Evolutionary conservation across 164 flowering plant species (phyloP), one percentile per base, ranked within the genome.

Genomic region (Hamamelis virginiana): DNA sequence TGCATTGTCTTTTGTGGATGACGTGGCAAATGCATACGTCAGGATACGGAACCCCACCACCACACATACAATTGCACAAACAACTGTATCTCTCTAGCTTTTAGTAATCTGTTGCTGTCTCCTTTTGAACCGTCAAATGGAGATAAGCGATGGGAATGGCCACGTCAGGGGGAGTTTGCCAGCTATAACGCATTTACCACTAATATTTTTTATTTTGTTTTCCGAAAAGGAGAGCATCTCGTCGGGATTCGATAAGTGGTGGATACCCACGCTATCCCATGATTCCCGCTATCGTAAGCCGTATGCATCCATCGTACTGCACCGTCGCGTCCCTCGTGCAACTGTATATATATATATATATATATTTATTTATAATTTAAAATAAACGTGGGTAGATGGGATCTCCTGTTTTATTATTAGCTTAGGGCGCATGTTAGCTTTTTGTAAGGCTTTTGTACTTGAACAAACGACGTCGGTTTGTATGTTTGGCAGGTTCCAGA

Each of bases 281-380:
- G 82, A 76, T 76, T 79, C 82, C 64, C 82, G 74, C 79, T 70
- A 70, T 64, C 64, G 63, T 70, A 51, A 67, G 71, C 82, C 77
- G 77, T 73, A 60, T 75, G 68, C 68, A 59, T 55, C 70, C 43
- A 27, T 53, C 59, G 77, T 69, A 69, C 73, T 51, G 11, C 21
- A 55, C 59, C 59, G 59, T 46, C 50, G 15, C 27, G 41, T 15
- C n/a, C 47, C 12, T 28, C 58, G 63, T 28, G 63, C 44, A 27
- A 15, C 13, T n/a, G 28, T 51, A 18, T 65, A 0, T 57, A 16
- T 50, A 13, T 50, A 0, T 16, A 14, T 57, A 12, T 57, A 23
- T 8, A 33, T 6, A 33, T 33, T n/a, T n/a, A n/a, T n/a, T n/a
- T n/a, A n/a, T n/a, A n/a, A n/a, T n/a, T n/a, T n/a, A n/a, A n/a